These are phyloP conservation scores for Trichoderma afroharzianum DNA, from an alignment of 2,329 filamentous ascomycete species.

Conservation along the genomic window DNA sequence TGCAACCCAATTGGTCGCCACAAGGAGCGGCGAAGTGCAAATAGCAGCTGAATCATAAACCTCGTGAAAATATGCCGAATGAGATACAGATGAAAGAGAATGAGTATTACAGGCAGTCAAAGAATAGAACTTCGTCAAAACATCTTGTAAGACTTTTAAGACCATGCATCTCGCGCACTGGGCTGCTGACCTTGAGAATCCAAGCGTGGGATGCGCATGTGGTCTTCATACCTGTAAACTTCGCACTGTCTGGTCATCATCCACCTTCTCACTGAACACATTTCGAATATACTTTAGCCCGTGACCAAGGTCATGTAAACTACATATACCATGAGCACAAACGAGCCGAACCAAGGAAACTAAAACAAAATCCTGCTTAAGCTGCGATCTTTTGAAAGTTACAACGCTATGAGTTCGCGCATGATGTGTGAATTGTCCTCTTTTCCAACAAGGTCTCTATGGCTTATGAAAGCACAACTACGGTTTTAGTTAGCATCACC, in stretches of 20 bases:
- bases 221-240: not conserved
- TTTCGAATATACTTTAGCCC: not conserved
- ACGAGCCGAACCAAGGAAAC: not conserved
- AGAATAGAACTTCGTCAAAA: too few relatives aligned
- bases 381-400: not conserved
- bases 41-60: not conserved
- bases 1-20: not conserved
- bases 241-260: slow-evolving; percentile 5
- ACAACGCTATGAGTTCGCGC: not conserved
- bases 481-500: not conserved
- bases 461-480: not conserved
- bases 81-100: not conserved
- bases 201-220: not conserved
- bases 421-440: not conserved
- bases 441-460: not conserved
- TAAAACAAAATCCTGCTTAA: not conserved
- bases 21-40: not conserved
- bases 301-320: not conserved
- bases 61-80: not conserved
- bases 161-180: not conserved
- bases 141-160: not conserved
- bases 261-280: not conserved
- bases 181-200: not conserved
- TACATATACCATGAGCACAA: not conserved
- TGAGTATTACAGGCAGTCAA: not conserved